Base-by-base conservation (phyloP, 2,329 filamentous ascomycete genomes). In the Sclerotinia trifoliorum region DNA sequence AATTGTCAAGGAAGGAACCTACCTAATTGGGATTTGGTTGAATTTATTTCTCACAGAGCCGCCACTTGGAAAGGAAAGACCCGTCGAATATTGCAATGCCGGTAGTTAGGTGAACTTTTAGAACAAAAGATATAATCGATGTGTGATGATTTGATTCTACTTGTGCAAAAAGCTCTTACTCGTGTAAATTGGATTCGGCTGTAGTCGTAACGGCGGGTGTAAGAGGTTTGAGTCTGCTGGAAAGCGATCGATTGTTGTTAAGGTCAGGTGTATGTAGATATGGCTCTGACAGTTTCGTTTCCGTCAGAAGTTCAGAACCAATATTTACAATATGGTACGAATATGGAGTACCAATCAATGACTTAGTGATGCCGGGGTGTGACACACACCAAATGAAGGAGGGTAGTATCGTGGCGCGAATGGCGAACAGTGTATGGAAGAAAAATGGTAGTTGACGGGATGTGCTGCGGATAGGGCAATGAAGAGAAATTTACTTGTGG, bases 401-500 rank as follows among this genome's bases (percentile, higher is more conserved):
- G 58, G 46, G 58, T 51, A 8, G 58, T 62, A 51, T 39, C 46
- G 46, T 62, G 58, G 46, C 58, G 46, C 58, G 29, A 52, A 51
- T 39, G 13, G 58, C 29, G 29, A 63, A 21, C 11, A 13, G 29
- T n/a, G 46, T 49, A 39, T 49, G 26, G 57, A 10, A 48, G 13
- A 61, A 32, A 5, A 19, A 35, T 29, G 58, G 21, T 21, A 62
- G 35, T 49, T 13, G 44, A 51, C 32, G 29, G 46, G 7, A 29
- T 19, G 17, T 5, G 21, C 17, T 48, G 44, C 13, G 29, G 58
- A 13, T 48, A n/a, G 26, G 57, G 19, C 48, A n/a, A 13, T 35
- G 17, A 32, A 32, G 29, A 55, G 17, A 6, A 24, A 21, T 8
- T 49, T 6, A 49, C 46, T 32, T 5, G 7, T 61, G n/a, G 44